These are phyloP conservation scores for Dalbergia cultrata DNA, from an alignment of 306 rosid species.

Conservation along the genomic window DNA sequence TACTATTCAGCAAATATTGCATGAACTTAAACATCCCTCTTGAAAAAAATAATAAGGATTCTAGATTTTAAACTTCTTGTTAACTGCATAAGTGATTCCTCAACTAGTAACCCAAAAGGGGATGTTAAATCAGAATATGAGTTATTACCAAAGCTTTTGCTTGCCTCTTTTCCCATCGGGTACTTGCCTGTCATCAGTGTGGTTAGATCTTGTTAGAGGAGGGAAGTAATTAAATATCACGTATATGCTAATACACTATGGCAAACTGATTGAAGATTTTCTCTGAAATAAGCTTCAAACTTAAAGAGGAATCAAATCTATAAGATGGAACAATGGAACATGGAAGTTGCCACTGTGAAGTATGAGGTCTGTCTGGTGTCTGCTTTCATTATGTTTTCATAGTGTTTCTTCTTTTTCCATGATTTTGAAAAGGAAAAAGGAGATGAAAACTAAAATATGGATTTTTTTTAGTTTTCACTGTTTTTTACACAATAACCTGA, in stretches of 20 bases:
- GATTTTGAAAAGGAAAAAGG: too few species aligned
- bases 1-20: neutral
- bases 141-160: conserved; percentile 81
- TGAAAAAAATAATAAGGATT: neutral
- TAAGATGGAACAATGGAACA: neutral
- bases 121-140: conserved; percentile 10
- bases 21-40: conserved; percentile 11
- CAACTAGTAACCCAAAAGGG: neutral
- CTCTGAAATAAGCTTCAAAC: neutral
- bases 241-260: neutral
- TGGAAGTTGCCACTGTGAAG: neutral
- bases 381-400: too few species aligned
- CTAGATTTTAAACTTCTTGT: neutral
- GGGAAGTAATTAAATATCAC: conserved; percentile 18
- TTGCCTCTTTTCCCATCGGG: conserved; percentile 97
- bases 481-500: too few species aligned
- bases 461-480: too few species aligned
- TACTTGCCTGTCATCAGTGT: conserved; percentile 72
- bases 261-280: too few species aligned
- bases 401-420: too few species aligned
- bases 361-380: neutral
- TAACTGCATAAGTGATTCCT: conserved; percentile 18
- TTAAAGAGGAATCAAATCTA: neutral
- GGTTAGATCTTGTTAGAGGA: conserved; percentile 31
- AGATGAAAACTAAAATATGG: too few species aligned